A percentile compares a stretch with the other conserved stretches of the same genome.
Conservation (phyloP, 2,329 filamentous ascomycete species). For the Aspergillus sp. region DNA sequence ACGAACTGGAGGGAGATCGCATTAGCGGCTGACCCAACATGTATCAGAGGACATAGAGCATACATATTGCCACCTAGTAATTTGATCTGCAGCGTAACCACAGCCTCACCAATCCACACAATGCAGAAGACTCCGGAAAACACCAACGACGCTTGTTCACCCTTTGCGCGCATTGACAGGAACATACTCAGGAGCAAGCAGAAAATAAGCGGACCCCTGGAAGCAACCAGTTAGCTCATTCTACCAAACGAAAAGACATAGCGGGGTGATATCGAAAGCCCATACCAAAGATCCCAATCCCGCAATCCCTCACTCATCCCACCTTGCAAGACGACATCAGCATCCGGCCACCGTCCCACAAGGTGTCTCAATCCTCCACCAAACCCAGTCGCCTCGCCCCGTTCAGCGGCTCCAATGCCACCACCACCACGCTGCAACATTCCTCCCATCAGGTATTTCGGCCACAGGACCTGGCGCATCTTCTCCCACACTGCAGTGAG, state of each 20-base stretch:
- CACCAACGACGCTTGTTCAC: slow-evolving; percentile 76
- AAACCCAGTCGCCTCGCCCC: slow-evolving; percentile 46
- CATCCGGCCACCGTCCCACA: slow-evolving; percentile 61
- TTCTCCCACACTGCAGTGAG: slow-evolving; percentile 93
- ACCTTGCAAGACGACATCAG: slow-evolving; percentile 58
- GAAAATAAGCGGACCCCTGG: slow-evolving; percentile 87
- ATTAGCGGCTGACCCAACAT: not conserved
- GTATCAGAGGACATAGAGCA: slow-evolving; percentile 34
- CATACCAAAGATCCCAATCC: slow-evolving; percentile 91
- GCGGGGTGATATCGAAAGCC: not conserved
- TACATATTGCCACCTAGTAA: slow-evolving; percentile 94
- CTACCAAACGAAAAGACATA: not conserved
- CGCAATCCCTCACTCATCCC: slow-evolving; percentile 82
- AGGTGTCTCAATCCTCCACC: slow-evolving; percentile 47
- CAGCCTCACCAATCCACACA: slow-evolving; percentile 93
- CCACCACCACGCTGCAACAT: slow-evolving; percentile 54
- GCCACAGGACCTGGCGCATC: slow-evolving; percentile 94
- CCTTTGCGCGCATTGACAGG: slow-evolving; percentile 71
- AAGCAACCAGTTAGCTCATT: slow-evolving; percentile 4
- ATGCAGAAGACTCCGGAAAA: slow-evolving; percentile 96
- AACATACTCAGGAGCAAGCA: slow-evolving; percentile 82
- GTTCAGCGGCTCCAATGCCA: slow-evolving; percentile 48
- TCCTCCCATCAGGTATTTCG: slow-evolving; percentile 78
- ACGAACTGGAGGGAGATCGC: slow-evolving; percentile 59
- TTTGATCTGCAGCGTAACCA: slow-evolving; percentile 97